Evolutionary conservation across 106 monocot genomes (phyloP).

Genomic region (Gastrodia elata): DNA sequence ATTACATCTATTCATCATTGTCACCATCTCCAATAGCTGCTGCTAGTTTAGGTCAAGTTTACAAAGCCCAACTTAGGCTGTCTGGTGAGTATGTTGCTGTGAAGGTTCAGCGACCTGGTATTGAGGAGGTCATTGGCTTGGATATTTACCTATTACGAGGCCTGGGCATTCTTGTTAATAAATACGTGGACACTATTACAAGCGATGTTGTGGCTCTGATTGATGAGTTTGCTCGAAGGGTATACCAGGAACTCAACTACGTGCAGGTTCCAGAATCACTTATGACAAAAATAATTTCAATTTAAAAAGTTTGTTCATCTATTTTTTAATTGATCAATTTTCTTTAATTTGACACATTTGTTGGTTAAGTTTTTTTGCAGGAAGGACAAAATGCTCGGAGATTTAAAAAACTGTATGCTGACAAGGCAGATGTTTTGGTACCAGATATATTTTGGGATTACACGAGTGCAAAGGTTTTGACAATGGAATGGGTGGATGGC

Average conservation of each 20-base stretch:
- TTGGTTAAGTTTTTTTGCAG: slow-evolving; percentile 34
- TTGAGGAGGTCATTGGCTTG: slow-evolving; percentile 87
- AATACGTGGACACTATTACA: slow-evolving; percentile 76
- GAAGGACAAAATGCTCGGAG: slow-evolving; percentile 97
- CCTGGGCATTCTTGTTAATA: slow-evolving; percentile 80
- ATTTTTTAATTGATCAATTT: not conserved
- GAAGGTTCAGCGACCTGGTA: slow-evolving; percentile 85
- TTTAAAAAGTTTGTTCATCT: not conserved
- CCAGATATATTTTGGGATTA: slow-evolving; percentile 99
- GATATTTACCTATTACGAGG: slow-evolving; percentile 92
- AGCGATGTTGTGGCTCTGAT: slow-evolving; percentile 95
- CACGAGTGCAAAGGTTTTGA: slow-evolving; percentile 90
- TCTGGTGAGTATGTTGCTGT: slow-evolving; percentile 87
- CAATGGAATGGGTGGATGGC: slow-evolving; percentile 98
- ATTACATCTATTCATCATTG: slow-evolving; percentile 74
- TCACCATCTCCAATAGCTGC: slow-evolving; percentile 96
- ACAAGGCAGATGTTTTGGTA: slow-evolving; percentile 86
- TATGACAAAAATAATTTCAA: not conserved
- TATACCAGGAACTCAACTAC: slow-evolving; percentile 97
- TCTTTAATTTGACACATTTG: not conserved
- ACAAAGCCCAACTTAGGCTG: slow-evolving; percentile 76
- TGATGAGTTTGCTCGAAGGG: slow-evolving; percentile 94
- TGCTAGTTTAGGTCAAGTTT: slow-evolving; percentile 97
- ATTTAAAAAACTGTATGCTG: slow-evolving; percentile 96
- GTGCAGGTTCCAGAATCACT: slow-evolving; percentile 54